These are phyloP conservation scores for Puccinia sorghi DNA, from an alignment of 1,284 basidiomycete species.

Conservation along the genomic window DNA sequence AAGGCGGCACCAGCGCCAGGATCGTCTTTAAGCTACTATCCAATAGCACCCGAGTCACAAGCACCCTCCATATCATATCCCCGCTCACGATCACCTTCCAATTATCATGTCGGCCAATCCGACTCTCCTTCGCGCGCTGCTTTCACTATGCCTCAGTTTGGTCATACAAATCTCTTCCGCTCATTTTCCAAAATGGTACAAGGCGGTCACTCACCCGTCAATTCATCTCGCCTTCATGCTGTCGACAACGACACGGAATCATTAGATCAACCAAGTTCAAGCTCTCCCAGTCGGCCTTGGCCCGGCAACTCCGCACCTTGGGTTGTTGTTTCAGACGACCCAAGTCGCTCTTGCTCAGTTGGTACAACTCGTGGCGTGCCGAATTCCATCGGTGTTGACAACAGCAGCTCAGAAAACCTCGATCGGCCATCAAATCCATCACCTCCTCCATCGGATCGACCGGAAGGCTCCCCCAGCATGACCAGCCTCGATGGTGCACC, in stretches of 20 bases:
- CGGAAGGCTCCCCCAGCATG: neutral
- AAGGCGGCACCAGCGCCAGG: neutral
- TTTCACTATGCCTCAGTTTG: neutral
- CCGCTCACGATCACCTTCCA: neutral
- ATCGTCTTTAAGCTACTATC: neutral
- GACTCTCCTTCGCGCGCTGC: neutral
- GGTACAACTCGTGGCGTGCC: neutral
- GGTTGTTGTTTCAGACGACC: neutral
- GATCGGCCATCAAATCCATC: neutral
- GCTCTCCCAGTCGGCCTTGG: too few species aligned
- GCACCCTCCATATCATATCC: neutral
- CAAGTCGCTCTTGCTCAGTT: neutral
- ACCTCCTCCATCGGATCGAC: conserved; percentile 3
- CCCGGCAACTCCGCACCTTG: neutral
- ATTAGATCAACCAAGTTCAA: neutral
- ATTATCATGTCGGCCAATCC: neutral
- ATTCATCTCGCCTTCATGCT: too few species aligned
- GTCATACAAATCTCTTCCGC: neutral
- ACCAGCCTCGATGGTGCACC: neutral
- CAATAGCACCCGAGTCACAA: conserved; percentile 3
- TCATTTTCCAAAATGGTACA: conserved; percentile 11
- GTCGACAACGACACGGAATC: neutral
- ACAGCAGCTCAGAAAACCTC: neutral
- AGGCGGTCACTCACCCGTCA: neutral
- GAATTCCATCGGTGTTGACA: neutral